Evolutionary conservation across 257 asterid genomes (phyloP).

Genomic region (Coffea eugenioides): DNA sequence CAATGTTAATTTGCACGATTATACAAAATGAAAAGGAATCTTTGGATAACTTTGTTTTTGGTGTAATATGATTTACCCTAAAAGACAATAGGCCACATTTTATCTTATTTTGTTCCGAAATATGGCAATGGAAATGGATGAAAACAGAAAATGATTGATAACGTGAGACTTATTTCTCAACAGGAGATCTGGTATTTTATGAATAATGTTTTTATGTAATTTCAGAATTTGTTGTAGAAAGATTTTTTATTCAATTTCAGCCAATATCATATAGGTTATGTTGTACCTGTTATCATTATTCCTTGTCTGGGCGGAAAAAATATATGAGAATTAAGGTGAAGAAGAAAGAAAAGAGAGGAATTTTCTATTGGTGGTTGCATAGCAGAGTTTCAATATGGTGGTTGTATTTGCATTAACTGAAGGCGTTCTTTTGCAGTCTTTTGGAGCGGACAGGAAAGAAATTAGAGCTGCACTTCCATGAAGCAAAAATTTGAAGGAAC

Average conservation of each 20-base stretch:
- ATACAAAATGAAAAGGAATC: not conserved
- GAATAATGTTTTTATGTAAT: not conserved
- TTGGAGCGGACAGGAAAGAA: constrained; percentile 87
- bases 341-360: not conserved
- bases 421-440: constrained; percentile 48
- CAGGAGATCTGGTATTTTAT: not conserved
- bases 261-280: not conserved
- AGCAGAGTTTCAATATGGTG: not conserved
- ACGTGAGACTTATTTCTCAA: not conserved
- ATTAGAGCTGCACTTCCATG: constrained; percentile 79
- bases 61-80: not conserved
- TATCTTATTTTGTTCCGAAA: not conserved
- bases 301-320: not conserved
- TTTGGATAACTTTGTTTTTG: not conserved
- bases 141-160: not conserved
- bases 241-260: not conserved
- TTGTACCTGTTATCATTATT: not conserved
- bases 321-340: not conserved
- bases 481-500: constrained; percentile 18
- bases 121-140: not conserved
- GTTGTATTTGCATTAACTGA: constrained; percentile 6
- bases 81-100: not conserved
- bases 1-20: too few relatives aligned
- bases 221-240: too few relatives aligned
- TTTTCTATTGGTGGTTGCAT: not conserved